Conservation (phyloP, 305 asterid species). For the Fraxinus latifolia region DNA sequence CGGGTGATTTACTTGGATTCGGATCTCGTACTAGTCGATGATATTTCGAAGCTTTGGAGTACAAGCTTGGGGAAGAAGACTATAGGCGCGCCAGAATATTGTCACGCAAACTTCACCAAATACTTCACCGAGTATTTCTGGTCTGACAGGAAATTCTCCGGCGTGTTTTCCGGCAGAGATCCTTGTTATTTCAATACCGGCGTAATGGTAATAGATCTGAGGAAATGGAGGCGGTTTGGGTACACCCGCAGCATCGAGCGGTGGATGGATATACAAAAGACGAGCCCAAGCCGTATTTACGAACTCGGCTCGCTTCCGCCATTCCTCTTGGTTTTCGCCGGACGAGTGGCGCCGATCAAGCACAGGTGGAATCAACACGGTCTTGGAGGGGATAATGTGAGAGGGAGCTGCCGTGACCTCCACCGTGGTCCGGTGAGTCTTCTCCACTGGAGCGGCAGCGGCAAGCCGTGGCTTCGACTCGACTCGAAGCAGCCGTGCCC, state of each 20-base stretch:
- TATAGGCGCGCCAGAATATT: slow-evolving; percentile 92
- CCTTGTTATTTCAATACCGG: slow-evolving; percentile 95
- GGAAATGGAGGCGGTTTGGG: slow-evolving; percentile 73
- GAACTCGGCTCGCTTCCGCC: slow-evolving; percentile 93
- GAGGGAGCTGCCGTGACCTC: slow-evolving; percentile 87
- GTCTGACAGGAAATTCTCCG: slow-evolving; percentile 48
- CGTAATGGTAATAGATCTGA: slow-evolving; percentile 92
- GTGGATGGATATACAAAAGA: slow-evolving; percentile 96
- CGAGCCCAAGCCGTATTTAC: slow-evolving; percentile 66
- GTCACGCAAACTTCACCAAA: slow-evolving; percentile 88
- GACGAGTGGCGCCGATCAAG: slow-evolving; percentile 87
- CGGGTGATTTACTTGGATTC: slow-evolving; percentile 90
- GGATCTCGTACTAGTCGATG: slow-evolving; percentile 88
- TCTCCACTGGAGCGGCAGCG: slow-evolving; percentile 97
- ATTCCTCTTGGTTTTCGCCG: slow-evolving; percentile 74
- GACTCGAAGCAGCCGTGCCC: slow-evolving; percentile 82
- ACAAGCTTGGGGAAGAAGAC: slow-evolving; percentile 58
- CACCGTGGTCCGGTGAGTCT: slow-evolving; percentile 94
- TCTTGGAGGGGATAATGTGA: slow-evolving; percentile 85
- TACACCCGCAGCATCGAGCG: slow-evolving; percentile 77
- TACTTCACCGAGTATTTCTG: slow-evolving; percentile 77
- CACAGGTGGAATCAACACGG: slow-evolving; percentile 98
- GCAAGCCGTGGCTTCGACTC: slow-evolving; percentile 94
- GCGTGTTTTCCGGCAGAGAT: slow-evolving; percentile 49
- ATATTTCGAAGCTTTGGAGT: slow-evolving; percentile 68